phyloP scores from a whole-genome alignment of 768 basidiomycete genomes.

The Thelephora ganbajun region DNA sequence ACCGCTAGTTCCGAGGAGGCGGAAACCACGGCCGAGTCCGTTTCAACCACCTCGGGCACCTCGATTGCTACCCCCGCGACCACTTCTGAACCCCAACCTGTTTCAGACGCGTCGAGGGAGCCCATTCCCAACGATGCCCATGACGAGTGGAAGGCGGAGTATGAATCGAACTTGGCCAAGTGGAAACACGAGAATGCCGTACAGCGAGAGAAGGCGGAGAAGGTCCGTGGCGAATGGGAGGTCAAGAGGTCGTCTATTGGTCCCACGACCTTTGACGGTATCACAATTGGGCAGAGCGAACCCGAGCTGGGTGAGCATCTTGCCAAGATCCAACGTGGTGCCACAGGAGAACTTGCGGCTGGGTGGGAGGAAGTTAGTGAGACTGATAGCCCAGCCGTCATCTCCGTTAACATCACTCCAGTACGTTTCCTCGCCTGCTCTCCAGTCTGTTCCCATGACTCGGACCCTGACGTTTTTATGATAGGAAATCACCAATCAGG shows the following conservation, averaged over 20 bases:
- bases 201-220: slow-evolving; percentile 63
- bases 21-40: slow-evolving; percentile 7
- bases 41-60: slow-evolving; percentile 6
- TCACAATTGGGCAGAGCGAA: no score
- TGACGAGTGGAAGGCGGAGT: slow-evolving; percentile 51
- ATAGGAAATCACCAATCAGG: no score
- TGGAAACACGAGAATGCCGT: slow-evolving; percentile 67
- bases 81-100: neutral
- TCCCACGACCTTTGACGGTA: no score
- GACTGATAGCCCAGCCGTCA: slow-evolving; percentile 6
- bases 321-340: slow-evolving; percentile 12
- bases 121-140: slow-evolving; percentile 14
- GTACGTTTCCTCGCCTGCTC: no score
- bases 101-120: slow-evolving; percentile 3
- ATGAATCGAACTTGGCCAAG: slow-evolving; percentile 49
- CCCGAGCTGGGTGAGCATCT: slow-evolving; percentile 13
- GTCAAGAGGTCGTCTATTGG: slow-evolving; percentile 17
- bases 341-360: slow-evolving; percentile 17
- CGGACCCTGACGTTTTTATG: no score
- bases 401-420: no score
- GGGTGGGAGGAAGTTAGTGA: slow-evolving; percentile 20
- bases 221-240: slow-evolving; percentile 61
- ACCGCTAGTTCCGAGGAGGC: neutral
- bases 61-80: slow-evolving; percentile 1
- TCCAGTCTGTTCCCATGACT: no score